Evolutionary conservation across 2,329 filamentous ascomycete species (phyloP).

Genomic region (Fusarium albosuccineum): DNA sequence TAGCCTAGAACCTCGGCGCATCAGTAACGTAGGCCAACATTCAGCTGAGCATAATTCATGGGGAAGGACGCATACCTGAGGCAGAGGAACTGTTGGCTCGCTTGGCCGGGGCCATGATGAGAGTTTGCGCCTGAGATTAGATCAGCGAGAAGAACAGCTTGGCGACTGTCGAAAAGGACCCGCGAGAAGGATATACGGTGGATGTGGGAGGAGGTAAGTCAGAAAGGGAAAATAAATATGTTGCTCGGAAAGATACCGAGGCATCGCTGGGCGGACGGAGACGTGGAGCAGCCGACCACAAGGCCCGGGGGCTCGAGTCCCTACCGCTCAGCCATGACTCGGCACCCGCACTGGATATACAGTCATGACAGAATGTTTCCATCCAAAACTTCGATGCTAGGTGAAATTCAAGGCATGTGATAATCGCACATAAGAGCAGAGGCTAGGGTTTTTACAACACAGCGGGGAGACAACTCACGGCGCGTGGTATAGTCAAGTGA

Average conservation of each 20-base stretch:
- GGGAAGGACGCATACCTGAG: constrained; percentile 54
- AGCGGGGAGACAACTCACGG: constrained; percentile 33
- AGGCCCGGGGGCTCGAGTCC: constrained; percentile 21
- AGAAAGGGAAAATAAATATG: neutral
- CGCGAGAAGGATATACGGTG: too few species aligned
- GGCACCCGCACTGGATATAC: constrained; percentile 3
- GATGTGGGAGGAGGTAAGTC: too few species aligned
- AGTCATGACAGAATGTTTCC: constrained; percentile 1
- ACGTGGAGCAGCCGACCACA: constrained; percentile 33
- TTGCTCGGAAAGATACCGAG: constrained; percentile 4
- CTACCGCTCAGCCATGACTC: constrained; percentile 28
- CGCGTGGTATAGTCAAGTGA: constrained; percentile 47
- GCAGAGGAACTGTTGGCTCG: constrained; percentile 69
- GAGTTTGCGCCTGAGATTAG: constrained; percentile 37
- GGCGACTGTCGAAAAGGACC: neutral
- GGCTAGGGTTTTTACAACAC: neutral
- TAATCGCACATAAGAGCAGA: neutral
- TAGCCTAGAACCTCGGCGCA: constrained; percentile 68
- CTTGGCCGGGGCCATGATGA: constrained; percentile 65
- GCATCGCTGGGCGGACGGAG: constrained; percentile 12
- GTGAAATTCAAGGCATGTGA: constrained; percentile 11
- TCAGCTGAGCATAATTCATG: neutral
- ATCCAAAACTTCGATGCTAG: neutral
- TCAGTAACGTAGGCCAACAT: constrained; percentile 28
- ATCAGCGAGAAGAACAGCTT: constrained; percentile 18